Percentiles rank a stretch among this genome's conserved stretches.
Conservation (phyloP, 192 early-diverging fungal genomes). For the Umbelopsis vinacea region DNA sequence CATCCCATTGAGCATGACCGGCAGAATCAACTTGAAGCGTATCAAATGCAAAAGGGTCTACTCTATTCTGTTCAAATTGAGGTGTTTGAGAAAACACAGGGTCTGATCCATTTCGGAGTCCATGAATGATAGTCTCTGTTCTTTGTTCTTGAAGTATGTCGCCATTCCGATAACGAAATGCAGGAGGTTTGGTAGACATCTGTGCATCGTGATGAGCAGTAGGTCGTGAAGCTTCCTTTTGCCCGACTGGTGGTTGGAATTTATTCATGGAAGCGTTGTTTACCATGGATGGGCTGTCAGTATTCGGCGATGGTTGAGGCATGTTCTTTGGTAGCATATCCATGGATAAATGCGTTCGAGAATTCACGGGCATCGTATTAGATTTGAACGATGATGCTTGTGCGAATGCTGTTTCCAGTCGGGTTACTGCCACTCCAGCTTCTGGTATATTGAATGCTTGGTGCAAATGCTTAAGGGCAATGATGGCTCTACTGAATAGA, state of each 20-base stretch:
- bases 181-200: background rate
- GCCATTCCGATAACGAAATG: background rate
- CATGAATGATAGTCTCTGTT: background rate
- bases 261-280: too few relatives aligned
- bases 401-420: background rate
- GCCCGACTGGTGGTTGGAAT: background rate
- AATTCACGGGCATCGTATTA: background rate
- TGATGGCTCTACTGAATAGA: background rate
- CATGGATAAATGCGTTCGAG: background rate
- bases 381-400: background rate
- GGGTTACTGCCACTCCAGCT: background rate
- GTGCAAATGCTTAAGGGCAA: constrained; percentile 1
- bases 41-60: constrained; percentile 2
- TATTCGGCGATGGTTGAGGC: background rate
- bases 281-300: background rate
- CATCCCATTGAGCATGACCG: background rate
- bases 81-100: background rate
- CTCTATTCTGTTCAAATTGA: background rate
- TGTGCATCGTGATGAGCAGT: too few relatives aligned
- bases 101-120: background rate
- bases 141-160: background rate
- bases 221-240: background rate
- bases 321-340: background rate
- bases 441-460: background rate
- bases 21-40: background rate